Conservation (phyloP, 2,329 filamentous ascomycete genomes). For the Leptodontidium sp. region DNA sequence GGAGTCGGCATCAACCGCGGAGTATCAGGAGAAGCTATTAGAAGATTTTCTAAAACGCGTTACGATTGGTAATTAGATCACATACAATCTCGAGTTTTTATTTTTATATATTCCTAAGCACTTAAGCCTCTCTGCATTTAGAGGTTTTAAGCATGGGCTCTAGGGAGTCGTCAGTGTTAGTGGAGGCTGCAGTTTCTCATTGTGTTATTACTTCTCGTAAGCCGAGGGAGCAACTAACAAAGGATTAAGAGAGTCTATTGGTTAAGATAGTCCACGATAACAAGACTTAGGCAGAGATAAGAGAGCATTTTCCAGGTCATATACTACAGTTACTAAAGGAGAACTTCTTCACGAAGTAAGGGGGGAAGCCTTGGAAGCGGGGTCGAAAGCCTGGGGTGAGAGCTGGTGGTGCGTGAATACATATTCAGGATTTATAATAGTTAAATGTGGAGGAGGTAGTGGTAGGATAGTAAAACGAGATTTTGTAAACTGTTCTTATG, state of each 20-base stretch:
- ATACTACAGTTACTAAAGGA: conserved; percentile 27
- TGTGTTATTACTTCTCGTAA: conserved; percentile 4
- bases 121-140: conserved; percentile 24
- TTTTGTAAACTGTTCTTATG: too few species aligned
- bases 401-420: neutral
- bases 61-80: too few species aligned
- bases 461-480: too few species aligned
- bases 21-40: neutral
- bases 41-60: too few species aligned
- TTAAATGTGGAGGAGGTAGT: too few species aligned
- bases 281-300: conserved; percentile 25
- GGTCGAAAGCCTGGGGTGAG: conserved; percentile 25
- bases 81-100: too few species aligned
- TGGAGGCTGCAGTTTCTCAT: conserved; percentile 14
- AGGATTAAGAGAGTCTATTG: conserved; percentile 27
- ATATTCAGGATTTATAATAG: too few species aligned
- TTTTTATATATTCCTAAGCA: conserved; percentile 23
- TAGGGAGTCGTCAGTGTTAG: conserved; percentile 13
- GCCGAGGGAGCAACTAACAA: neutral
- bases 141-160: conserved; percentile 15
- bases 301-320: conserved; percentile 24
- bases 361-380: conserved; percentile 26
- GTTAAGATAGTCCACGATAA: conserved; percentile 28
- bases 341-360: conserved; percentile 31
- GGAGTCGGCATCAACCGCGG: too few species aligned